Conservation (phyloP, 345 rosid species). For the Psidium friedrichsthalianum region DNA sequence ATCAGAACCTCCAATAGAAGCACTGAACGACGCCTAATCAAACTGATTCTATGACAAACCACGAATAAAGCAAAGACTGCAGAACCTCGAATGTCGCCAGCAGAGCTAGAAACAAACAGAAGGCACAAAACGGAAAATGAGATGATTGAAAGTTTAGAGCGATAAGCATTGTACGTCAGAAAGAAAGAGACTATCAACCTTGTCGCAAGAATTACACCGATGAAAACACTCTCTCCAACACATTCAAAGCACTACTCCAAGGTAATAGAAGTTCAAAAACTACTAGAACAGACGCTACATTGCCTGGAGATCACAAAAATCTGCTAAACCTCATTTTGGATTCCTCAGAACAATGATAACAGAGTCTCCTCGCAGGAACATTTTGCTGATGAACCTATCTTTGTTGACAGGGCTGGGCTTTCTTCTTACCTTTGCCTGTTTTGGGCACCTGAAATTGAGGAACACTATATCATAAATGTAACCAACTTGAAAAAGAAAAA, state of each 20-base stretch:
- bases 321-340: conserved; percentile 42
- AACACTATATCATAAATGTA: background rate
- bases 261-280: background rate
- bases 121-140: background rate
- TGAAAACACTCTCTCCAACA: background rate
- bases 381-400: conserved; percentile 93
- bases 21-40: background rate
- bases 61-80: background rate
- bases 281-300: background rate
- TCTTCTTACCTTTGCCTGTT: conserved; percentile 98
- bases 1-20: background rate
- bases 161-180: background rate
- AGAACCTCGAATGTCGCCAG: background rate
- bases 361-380: conserved; percentile 98
- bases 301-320: background rate
- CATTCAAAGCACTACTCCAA: background rate
- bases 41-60: background rate
- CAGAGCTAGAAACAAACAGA: background rate
- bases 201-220: background rate
- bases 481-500: background rate
- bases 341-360: conserved; percentile 95
- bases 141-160: background rate
- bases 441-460: conserved; percentile 54
- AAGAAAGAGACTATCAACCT: background rate
- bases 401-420: conserved; percentile 90